phyloP scores from a whole-genome alignment of 2,329 filamentous ascomycete species.

The Leptodontidium sp. region DNA sequence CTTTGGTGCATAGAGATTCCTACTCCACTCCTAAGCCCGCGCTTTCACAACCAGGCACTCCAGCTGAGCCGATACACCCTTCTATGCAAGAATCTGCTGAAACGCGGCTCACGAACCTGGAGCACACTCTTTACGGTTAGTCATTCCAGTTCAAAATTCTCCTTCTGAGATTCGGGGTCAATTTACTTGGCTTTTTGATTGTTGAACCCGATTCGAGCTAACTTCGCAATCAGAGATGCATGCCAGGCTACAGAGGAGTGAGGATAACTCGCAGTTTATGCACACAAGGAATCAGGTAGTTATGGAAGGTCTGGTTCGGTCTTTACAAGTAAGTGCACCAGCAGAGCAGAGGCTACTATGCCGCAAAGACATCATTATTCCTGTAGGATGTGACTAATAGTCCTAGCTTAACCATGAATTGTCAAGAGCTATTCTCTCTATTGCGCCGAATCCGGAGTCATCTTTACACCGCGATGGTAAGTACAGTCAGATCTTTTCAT shows the following conservation, averaged over 20 bases:
- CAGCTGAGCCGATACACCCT: conserved; percentile 78
- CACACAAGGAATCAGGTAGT: conserved; percentile 83
- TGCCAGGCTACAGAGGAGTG: conserved; percentile 77
- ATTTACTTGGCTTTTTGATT: no score
- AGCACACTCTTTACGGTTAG: conserved; percentile 77
- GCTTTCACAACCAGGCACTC: conserved; percentile 82
- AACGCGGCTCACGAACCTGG: conserved; percentile 75
- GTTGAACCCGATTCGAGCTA: no score
- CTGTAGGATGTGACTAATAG: conserved; percentile 13
- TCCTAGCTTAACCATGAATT: conserved; percentile 85
- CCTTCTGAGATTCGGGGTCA: no score
- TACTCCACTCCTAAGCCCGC: conserved; percentile 80
- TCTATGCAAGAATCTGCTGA: conserved; percentile 77
- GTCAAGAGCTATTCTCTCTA: conserved; percentile 74
- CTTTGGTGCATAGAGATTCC: conserved; percentile 89
- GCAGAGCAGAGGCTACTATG: background rate
- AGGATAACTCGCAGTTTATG: conserved; percentile 83
- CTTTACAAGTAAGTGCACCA: conserved; percentile 63
- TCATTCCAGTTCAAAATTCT: no score
- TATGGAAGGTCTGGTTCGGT: conserved; percentile 80
- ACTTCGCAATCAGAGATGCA: conserved; percentile 61
- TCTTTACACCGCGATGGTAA: conserved; percentile 83
- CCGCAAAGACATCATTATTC: background rate
- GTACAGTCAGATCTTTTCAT: conserved; percentile 45
- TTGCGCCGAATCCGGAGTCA: conserved; percentile 79